A percentile compares a stretch with the other conserved stretches of the same genome.
These are phyloP conservation scores for Allantophomopsis lycopodina DNA, from an alignment of 2,329 filamentous ascomycete genomes.

Conservation along the genomic window DNA sequence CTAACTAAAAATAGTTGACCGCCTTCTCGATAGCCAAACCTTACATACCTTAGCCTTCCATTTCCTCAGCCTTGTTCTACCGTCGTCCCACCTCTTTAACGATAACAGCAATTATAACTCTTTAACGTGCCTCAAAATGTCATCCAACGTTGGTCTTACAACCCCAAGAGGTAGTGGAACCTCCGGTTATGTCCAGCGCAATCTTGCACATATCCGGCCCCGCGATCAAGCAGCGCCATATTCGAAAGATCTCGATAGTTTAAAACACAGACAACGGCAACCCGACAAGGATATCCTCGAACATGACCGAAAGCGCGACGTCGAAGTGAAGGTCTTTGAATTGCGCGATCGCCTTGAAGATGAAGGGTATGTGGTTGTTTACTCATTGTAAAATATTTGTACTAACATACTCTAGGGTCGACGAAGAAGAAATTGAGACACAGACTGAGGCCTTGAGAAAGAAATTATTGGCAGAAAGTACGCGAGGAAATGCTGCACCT, in stretches of 20 bases:
- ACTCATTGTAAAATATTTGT: background rate
- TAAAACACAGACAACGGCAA: slow-evolving; percentile 66
- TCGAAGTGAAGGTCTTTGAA: slow-evolving; percentile 90
- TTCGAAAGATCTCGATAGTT: slow-evolving; percentile 47
- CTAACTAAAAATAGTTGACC: too few relatives aligned
- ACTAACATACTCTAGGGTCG: slow-evolving; percentile 34
- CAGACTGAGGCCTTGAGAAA: slow-evolving; percentile 52
- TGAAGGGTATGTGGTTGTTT: slow-evolving; percentile 45
- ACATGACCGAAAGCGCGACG: slow-evolving; percentile 79
- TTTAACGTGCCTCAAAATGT: slow-evolving; percentile 44
- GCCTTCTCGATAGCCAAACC: too few relatives aligned
- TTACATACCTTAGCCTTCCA: too few relatives aligned
- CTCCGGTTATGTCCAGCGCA: slow-evolving; percentile 94
- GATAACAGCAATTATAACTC: too few relatives aligned
- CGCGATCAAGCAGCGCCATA: slow-evolving; percentile 62
- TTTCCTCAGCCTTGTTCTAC: too few relatives aligned
- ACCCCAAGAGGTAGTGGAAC: slow-evolving; percentile 93
- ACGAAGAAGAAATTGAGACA: slow-evolving; percentile 84
- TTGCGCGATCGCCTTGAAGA: slow-evolving; percentile 86
- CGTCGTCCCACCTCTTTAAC: too few relatives aligned
- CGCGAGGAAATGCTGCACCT: slow-evolving; percentile 21
- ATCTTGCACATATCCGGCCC: slow-evolving; percentile 75
- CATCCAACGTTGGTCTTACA: slow-evolving; percentile 89
- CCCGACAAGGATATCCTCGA: slow-evolving; percentile 89
- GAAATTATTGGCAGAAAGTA: slow-evolving; percentile 35